Percentiles rank a stretch among this genome's conserved stretches.
phyloP scores from a whole-genome alignment of 2,329 filamentous ascomycete species.

The Aspergillus pseudonomiae region DNA sequence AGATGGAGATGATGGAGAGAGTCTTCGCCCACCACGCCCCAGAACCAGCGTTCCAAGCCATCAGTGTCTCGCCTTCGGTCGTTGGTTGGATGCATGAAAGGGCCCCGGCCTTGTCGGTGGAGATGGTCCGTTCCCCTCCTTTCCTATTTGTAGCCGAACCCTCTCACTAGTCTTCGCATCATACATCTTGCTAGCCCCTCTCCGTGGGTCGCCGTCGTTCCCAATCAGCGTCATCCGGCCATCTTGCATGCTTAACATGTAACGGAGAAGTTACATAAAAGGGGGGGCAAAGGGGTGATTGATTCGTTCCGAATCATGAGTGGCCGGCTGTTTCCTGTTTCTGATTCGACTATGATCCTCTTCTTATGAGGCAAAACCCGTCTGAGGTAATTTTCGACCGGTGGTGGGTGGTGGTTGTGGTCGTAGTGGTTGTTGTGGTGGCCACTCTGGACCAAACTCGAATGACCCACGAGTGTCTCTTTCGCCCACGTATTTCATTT shows the following conservation, averaged over 20 bases:
- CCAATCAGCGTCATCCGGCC: background rate
- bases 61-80: slow-evolving; percentile 1
- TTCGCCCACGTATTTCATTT: background rate
- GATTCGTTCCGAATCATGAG: slow-evolving; percentile 2
- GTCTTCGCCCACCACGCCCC: background rate
- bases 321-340: background rate
- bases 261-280: slow-evolving; percentile 15
- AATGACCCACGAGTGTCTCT: slow-evolving; percentile 11
- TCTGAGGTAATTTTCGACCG: slow-evolving; percentile 7
- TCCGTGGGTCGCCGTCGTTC: background rate
- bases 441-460: background rate
- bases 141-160: slow-evolving; percentile 26
- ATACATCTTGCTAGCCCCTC: slow-evolving; percentile 20
- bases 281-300: background rate
- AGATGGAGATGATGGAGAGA: no score
- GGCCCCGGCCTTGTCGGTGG: slow-evolving; percentile 12
- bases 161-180: slow-evolving; percentile 25
- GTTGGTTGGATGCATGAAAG: background rate
- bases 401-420: background rate
- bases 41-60: slow-evolving; percentile 2
- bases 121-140: slow-evolving; percentile 14
- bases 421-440: background rate
- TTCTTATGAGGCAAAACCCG: background rate
- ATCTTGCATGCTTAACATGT: slow-evolving; percentile 13
- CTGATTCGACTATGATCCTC: background rate